Base-by-base conservation (phyloP, 345 rosid species). In the Microthlaspi erraticum region DNA sequence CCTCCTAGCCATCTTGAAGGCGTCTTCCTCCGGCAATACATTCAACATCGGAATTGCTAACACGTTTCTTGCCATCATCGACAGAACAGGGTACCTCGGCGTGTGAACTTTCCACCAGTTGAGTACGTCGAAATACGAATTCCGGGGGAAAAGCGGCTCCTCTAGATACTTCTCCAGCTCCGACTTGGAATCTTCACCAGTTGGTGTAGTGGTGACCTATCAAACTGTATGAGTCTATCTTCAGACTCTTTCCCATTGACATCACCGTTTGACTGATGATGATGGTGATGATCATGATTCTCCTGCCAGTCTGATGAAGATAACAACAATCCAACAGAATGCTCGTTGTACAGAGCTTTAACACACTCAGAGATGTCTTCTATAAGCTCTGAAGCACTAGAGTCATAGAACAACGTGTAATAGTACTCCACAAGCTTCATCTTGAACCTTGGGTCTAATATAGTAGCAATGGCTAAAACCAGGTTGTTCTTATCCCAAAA, bases 91-190 rank as follows among this genome's bases (percentile, higher is more conserved):
- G 68, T 91, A 88, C 77, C 84, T 80, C 0, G 92, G 88, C 11
- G 92, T 82, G 58, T 88, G 91, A 77, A 88, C 95, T 60, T 85
- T 88, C 95, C 95, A 91, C 97, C 97, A 88, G 60, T 85, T 88
- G 14, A 91, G 71, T 43, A 91, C 75, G 70, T 82, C 77, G 43
- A 88, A 87, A 65, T 88, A 91, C 1, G 66, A 81, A 33, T 80
- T 82, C 1, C 92, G 88, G 14, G 97, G 97, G 68, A 91, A 88
- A 8, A 88, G 89, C 9, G 92, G 91, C 45, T 91, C 97, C 64
- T 91, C 92, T 79, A 91, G 74, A 80, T 88, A 91, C 87, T 83
- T 88, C 38, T 86, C 92, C 44, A 88, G 69, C 72, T 91, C 97
- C 0, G 95, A 76, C 60, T 80, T 86, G 7, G 79, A 45, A 70